Percentiles rank a stretch among this genome's conserved stretches.
phyloP scores from a whole-genome alignment of 768 basidiomycete species.

The Boletus barrowsii region DNA sequence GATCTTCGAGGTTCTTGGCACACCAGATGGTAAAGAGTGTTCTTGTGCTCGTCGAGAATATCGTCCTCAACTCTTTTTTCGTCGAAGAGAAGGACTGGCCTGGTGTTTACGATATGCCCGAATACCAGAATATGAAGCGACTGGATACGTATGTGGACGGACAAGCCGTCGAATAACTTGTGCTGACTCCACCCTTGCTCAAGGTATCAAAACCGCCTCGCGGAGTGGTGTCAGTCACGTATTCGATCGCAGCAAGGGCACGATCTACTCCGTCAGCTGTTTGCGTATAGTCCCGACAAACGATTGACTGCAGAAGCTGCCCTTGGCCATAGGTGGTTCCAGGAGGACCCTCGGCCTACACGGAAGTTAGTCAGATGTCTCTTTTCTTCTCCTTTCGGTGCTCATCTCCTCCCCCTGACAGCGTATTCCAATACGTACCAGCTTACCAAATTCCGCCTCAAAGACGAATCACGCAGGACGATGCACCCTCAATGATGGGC shows the following conservation, averaged over 20 bases:
- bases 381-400: not conserved
- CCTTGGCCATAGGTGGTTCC: conserved; percentile 86
- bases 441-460: conserved; percentile 76
- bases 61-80: conserved; percentile 2
- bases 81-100: conserved; percentile 84
- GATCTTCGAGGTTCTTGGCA: conserved; percentile 94
- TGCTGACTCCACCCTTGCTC: conserved; percentile 21
- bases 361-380: conserved; percentile 60
- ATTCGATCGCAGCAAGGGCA: conserved; percentile 62
- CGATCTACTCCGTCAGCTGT: conserved; percentile 82
- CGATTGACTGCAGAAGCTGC: conserved; percentile 82
- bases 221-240: conserved; percentile 71
- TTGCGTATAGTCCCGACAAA: conserved; percentile 87
- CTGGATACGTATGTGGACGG: conserved; percentile 60
- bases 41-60: not conserved
- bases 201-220: conserved; percentile 60
- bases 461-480: conserved; percentile 88
- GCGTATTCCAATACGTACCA: conserved; percentile 69
- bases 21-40: conserved; percentile 61
- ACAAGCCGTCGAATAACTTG: not conserved
- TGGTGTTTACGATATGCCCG: conserved; percentile 78
- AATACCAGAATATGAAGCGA: conserved; percentile 78
- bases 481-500: conserved; percentile 84
- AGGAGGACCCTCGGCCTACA: conserved; percentile 83
- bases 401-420: conserved; percentile 31